Evolutionary conservation across 371 early-diverging fungal genomes (phyloP), one percentile per base, ranked within the genome.

Genomic region (Dinochytrium kinnereticum): DNA sequence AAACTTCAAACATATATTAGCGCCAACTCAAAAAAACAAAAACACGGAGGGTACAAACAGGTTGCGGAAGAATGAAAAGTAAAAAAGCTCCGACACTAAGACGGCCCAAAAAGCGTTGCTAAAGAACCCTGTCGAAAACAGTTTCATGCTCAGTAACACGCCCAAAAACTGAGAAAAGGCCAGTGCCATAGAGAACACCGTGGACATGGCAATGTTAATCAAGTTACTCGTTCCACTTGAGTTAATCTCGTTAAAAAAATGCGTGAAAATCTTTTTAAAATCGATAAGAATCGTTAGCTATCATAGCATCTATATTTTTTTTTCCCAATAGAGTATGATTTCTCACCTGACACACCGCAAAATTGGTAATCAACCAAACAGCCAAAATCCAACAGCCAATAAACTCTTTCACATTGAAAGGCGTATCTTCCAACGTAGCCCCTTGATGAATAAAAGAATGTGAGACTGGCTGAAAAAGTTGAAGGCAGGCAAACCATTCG

Each of bases 251-350:
- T 7, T 55, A 28, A 55, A 55, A 30, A 24, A 55, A 55, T 24
- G 30, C 21, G 57, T 30, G 30, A 55, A 55, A 21, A 55, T 55
- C 57, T 55, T n/a, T n/a, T n/a, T n/a, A n/a, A n/a, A n/a, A n/a
- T n/a, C n/a, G n/a, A n/a, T n/a, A n/a, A n/a, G n/a, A n/a, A n/a
- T n/a, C n/a, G n/a, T n/a, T n/a, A n/a, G n/a, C n/a, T n/a, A n/a
- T n/a, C n/a, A n/a, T n/a, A n/a, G n/a, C n/a, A n/a, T n/a, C n/a
- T n/a, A n/a, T n/a, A n/a, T n/a, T n/a, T n/a, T n/a, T n/a, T n/a
- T n/a, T n/a, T n/a, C n/a, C n/a, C n/a, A n/a, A n/a, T n/a, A 44
- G 21, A 21, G 21, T 10, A 44, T 13, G 49, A 21, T 13, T 21
- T 10, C 10, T 44, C 13, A 55, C 57, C 57, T 55, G 57, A 55